phyloP scores from a whole-genome alignment of 768 basidiomycete genomes.

The Mycena galericulata region DNA sequence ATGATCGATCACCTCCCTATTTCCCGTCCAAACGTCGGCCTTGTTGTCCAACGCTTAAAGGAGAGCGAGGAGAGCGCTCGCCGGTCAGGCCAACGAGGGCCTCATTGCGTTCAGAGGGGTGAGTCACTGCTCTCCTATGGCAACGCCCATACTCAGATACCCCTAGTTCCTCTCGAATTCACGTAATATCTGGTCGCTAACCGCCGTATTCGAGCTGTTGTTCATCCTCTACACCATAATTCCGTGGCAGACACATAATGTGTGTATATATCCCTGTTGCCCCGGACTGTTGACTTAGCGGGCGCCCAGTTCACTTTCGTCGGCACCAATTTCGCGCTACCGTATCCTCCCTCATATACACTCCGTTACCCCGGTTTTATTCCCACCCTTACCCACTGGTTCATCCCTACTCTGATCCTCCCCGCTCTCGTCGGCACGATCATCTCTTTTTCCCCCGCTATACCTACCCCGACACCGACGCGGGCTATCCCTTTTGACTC shows the following conservation, averaged over 20 bases:
- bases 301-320: conserved; percentile 43
- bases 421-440: conserved; percentile 68
- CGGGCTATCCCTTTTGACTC: conserved; percentile 62
- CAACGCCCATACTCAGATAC: conserved; percentile 17
- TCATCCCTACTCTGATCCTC: conserved; percentile 69
- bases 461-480: conserved; percentile 30
- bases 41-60: conserved; percentile 47
- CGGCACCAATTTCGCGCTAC: conserved; percentile 45
- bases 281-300: not conserved
- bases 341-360: conserved; percentile 61
- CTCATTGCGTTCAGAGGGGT: conserved; percentile 52
- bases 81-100: conserved; percentile 49
- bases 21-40: conserved; percentile 44
- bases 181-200: conserved; percentile 68
- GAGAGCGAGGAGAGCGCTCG: conserved; percentile 49
- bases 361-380: conserved; percentile 64
- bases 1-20: conserved; percentile 51
- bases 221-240: conserved; percentile 64
- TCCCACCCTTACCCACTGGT: conserved; percentile 71
- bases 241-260: conserved; percentile 63
- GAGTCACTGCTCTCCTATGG: not conserved
- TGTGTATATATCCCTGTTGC: conserved; percentile 40
- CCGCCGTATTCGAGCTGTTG: conserved; percentile 64
- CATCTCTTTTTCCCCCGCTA: conserved; percentile 70
- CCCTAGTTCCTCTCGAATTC: conserved; percentile 75